phyloP scores from a whole-genome alignment of 2,329 filamentous ascomycete genomes.

The Stagonosporopsis vannaccii region DNA sequence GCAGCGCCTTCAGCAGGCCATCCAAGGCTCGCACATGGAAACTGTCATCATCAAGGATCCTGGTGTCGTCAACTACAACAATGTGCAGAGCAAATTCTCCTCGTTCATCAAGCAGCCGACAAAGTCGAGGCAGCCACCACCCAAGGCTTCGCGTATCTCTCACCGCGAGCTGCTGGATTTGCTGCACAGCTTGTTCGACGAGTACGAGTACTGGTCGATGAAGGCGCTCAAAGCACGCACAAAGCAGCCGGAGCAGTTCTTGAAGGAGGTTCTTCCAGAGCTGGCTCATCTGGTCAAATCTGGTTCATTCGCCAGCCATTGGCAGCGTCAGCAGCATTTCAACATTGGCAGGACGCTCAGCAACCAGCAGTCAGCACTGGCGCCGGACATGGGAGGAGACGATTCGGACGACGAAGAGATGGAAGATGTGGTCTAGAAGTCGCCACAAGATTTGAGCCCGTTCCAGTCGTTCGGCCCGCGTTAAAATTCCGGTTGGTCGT shows the following conservation, averaged over 20 bases:
- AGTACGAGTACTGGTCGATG: conserved; percentile 94
- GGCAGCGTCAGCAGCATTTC: conserved; percentile 77
- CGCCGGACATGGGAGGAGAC: conserved; percentile 59
- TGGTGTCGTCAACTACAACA: conserved; percentile 35
- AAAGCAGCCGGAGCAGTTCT: conserved; percentile 89
- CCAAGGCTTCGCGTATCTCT: conserved; percentile 90
- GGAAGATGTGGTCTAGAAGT: conserved; percentile 71
- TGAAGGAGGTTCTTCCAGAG: conserved; percentile 83
- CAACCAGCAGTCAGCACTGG: conserved; percentile 45
- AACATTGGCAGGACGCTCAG: conserved; percentile 54
- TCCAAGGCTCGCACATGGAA: conserved; percentile 44
- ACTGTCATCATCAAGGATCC: conserved; percentile 42
- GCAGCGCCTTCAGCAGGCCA: conserved; percentile 55
- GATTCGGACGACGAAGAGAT: conserved; percentile 76
- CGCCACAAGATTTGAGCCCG: background rate
- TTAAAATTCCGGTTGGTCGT: background rate
- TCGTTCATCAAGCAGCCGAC: conserved; percentile 39
- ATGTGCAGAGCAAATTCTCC: conserved; percentile 42
- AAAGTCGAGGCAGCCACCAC: conserved; percentile 33
- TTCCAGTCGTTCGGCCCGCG: background rate
- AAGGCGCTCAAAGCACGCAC: conserved; percentile 79
- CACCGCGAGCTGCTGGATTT: conserved; percentile 86
- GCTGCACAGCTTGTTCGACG: conserved; percentile 82
- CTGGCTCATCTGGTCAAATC: conserved; percentile 83
- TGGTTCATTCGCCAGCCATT: conserved; percentile 84